Evolutionary conservation across 2,329 filamentous ascomycete species (phyloP).

Genomic region (Fusarium siculi): DNA sequence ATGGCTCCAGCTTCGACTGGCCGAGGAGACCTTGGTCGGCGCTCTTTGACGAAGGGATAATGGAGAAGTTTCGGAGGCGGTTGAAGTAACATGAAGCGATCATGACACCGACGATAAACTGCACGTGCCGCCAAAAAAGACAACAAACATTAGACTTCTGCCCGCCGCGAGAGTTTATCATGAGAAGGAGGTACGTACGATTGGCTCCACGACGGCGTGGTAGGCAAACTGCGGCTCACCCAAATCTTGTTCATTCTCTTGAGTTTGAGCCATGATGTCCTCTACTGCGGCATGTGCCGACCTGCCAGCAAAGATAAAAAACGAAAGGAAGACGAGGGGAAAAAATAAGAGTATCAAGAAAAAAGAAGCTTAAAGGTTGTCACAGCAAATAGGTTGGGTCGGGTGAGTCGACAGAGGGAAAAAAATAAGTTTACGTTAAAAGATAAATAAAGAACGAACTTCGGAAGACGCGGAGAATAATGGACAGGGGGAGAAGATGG

Average conservation of each 20-base stretch:
- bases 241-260: constrained; percentile 32
- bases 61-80: constrained; percentile 41
- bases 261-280: constrained; percentile 19
- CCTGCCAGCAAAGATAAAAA: not conserved
- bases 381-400: not conserved
- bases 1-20: constrained; percentile 35
- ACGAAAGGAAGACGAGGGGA: not conserved
- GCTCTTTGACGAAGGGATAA: constrained; percentile 30
- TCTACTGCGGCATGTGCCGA: not conserved
- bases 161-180: not conserved
- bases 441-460: not conserved
- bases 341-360: not conserved
- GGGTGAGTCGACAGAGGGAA: not conserved
- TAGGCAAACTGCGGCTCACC: constrained; percentile 45
- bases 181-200: constrained; percentile 31
- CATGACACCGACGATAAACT: constrained; percentile 46
- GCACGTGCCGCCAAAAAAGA: not conserved
- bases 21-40: constrained; percentile 41
- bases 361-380: constrained; percentile 4
- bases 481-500: not conserved
- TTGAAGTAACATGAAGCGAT: constrained; percentile 45
- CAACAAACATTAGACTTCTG: not conserved
- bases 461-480: constrained; percentile 29
- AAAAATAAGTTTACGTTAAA: not conserved
- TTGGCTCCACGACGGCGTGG: constrained; percentile 43